A percentile compares a stretch with the other conserved stretches of the same genome.
These are phyloP conservation scores for Clonostachys chloroleuca DNA, from an alignment of 2,329 filamentous ascomycete species.

Conservation along the genomic window DNA sequence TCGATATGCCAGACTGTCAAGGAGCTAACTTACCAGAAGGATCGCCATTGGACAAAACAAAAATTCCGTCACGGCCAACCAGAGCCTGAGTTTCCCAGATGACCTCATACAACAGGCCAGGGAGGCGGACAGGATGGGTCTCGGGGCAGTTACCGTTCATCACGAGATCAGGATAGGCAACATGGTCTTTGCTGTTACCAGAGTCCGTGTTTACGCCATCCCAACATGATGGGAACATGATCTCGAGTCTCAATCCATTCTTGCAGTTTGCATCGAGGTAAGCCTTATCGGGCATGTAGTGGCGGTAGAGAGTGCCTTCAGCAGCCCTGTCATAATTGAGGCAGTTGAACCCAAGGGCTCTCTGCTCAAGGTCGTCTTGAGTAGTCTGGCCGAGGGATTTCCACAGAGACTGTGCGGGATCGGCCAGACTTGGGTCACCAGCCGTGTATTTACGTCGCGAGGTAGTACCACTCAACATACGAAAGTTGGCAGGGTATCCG, in stretches of 20 bases:
- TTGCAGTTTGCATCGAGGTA: constrained; percentile 77
- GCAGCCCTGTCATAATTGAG: constrained; percentile 67
- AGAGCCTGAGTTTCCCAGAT: constrained; percentile 75
- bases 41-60: constrained; percentile 77
- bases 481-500: constrained; percentile 73
- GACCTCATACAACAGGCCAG: constrained; percentile 78
- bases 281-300: constrained; percentile 73
- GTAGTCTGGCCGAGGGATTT: constrained; percentile 52
- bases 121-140: constrained; percentile 62
- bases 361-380: constrained; percentile 69
- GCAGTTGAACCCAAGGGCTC: constrained; percentile 92
- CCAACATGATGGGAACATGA: constrained; percentile 91
- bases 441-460: constrained; percentile 65
- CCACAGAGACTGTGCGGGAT: constrained; percentile 69
- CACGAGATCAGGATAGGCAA: constrained; percentile 75
- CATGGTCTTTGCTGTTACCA: constrained; percentile 55
- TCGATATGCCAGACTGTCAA: neutral
- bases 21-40: constrained; percentile 50
- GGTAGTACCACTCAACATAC: constrained; percentile 76
- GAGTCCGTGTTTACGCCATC: constrained; percentile 59
- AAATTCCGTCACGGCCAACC: constrained; percentile 57
- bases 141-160: constrained; percentile 73
- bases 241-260: constrained; percentile 77
- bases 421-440: constrained; percentile 60
- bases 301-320: constrained; percentile 75